A percentile compares a stretch with the other conserved stretches of the same genome.
Conservation (phyloP, 2,329 filamentous ascomycete species). For the Ascochyta fabae region DNA sequence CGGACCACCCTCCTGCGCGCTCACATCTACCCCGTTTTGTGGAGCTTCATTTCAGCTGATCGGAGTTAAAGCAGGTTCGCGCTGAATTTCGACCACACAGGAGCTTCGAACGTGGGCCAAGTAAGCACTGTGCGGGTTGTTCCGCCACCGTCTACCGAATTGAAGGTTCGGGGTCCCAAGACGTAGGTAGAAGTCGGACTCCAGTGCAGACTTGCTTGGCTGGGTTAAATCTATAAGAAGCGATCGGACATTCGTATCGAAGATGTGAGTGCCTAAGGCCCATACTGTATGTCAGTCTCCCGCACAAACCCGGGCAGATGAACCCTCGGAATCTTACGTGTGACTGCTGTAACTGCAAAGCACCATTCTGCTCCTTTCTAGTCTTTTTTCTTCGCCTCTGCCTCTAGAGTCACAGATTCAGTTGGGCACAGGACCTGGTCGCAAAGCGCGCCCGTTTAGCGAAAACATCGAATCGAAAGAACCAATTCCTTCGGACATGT, state of each 20-base stretch:
- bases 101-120: constrained; percentile 1
- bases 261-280: constrained; percentile 5
- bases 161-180: neutral
- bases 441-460: constrained; percentile 5
- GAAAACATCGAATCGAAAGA: neutral
- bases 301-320: neutral
- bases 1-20: constrained; percentile 8
- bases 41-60: constrained; percentile 7
- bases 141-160: neutral
- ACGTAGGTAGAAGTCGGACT: neutral
- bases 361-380: neutral
- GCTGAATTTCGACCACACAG: constrained; percentile 2
- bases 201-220: neutral
- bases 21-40: constrained; percentile 3
- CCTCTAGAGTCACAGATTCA: neutral
- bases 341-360: neutral
- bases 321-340: constrained; percentile 4
- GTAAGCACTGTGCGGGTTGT: constrained; percentile 4
- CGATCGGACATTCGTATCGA: constrained; percentile 6
- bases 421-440: neutral
- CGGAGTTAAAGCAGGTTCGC: neutral
- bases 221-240: neutral
- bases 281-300: constrained; percentile 13
- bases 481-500: constrained; percentile 9
- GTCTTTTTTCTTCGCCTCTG: neutral